These are phyloP conservation scores for Aeschynomene evenia DNA, from an alignment of 306 rosid genomes.

Conservation along the genomic window DNA sequence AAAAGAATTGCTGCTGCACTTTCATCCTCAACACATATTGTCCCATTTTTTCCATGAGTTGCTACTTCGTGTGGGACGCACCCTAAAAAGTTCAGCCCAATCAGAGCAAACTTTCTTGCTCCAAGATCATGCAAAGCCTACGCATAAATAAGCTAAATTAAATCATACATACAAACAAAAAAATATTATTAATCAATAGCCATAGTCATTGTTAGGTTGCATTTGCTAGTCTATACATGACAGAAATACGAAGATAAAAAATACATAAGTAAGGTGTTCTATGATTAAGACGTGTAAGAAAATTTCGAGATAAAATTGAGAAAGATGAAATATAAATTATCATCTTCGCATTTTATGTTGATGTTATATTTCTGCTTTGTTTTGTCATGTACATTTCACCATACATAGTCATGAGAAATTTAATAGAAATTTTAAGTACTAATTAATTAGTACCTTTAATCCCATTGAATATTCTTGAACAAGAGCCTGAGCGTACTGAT, in stretches of 20 bases:
- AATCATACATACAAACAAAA: background rate
- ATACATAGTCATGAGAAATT: no score
- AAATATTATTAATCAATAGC: background rate
- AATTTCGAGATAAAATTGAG: no score
- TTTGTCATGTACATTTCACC: no score
- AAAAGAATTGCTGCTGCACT: constrained; percentile 36
- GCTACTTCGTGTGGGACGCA: constrained; percentile 54
- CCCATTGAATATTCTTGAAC: constrained; percentile 19
- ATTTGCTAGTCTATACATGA: no score
- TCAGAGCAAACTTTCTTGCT: constrained; percentile 59
- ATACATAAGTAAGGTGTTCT: no score
- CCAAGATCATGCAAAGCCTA: constrained; percentile 52
- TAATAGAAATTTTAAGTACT: background rate
- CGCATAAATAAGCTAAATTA: no score
- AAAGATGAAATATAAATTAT: no score
- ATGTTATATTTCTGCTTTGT: no score
- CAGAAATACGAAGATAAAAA: no score
- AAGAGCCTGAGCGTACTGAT: constrained; percentile 37
- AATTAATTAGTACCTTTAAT: constrained; percentile 48
- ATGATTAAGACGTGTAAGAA: no score
- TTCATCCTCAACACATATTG: constrained; percentile 43
- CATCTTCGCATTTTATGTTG: no score
- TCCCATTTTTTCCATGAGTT: constrained; percentile 35
- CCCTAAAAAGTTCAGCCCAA: constrained; percentile 48
- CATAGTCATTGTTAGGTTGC: no score